Evolutionary conservation across 2,329 filamentous ascomycete species (phyloP), one percentile per base, ranked within the genome.

Genomic region (Venturiaceae sp.): DNA sequence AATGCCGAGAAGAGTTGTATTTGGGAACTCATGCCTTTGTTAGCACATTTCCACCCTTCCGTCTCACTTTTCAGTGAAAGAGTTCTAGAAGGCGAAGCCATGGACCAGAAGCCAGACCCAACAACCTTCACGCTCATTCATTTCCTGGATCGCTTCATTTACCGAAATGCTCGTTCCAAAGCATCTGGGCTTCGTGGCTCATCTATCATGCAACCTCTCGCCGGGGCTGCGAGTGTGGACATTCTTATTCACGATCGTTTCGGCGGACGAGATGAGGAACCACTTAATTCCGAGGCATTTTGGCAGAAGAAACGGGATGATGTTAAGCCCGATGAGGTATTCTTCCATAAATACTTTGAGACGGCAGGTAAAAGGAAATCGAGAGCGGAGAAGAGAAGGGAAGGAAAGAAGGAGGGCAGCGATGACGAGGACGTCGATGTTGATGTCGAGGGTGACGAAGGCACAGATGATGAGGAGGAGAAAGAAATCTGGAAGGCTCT

Each of bases 101-200:
- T 90, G 63, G 80, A 84, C 55, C 85, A 89, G 71, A 97, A 97
- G 72, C 92, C 94, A 0, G 94, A 99, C 66, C 80, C 96, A 55
- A 86, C 88, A 16, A 86, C 90, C 60, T 92, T 97, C 71, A 94
- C 90, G 1, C 81, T 99, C 53, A 94, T 94, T 67, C 88, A 95
- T 71, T 99, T 99, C 79, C 80, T 99, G 60, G 94, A 99, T 74
- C 92, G 95, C 65, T 99, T 99, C 72, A 90, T 96, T n/a, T 99
- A 97, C 80, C 87, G 90, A 23, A 96, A 94, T 66, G 85, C 92
- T 62, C 96, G 96, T 78, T 77, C 84, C 3, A 81, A 77, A 63
- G 64, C 69, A 5, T 64, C 80, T 16, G 70, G 77, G 33, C 79
- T 83, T 32, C 88, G 89, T 63, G 95, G 95, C 54, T 80, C 83